Base-by-base conservation (phyloP, 345 rosid species). In the Rhizophora apiculata region DNA sequence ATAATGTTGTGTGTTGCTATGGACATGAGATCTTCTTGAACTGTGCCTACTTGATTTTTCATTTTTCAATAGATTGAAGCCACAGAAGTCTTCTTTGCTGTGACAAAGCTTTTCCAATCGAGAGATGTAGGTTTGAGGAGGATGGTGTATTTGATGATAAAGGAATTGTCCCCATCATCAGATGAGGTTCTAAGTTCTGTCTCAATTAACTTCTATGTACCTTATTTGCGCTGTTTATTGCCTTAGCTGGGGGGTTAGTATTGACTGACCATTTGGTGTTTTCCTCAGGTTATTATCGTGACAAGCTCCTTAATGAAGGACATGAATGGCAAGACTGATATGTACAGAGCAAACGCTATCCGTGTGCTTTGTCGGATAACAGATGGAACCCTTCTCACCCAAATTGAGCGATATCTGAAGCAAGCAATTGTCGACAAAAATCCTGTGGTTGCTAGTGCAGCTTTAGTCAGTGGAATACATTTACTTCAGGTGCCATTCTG, bases 351-450 rank as follows among this genome's bases (percentile, higher is more conserved):
- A 48, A 95, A 95, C 85, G 98, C 98, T 64, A 95, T 95, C 63
- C 93, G 99, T 75, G 97, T 95, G 72, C 96, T 95, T 75, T 95
- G 99, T 72, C 92, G 83, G 58, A 95, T 95, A 63, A 92, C 88
- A 27, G 99, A 95, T 54, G 98, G 99, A 72, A 86, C 96, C 54
- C 96, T 95, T 68, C 87, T 95, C 21, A 83, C 96, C 71, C 99
- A 95, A 67, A 90, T 92, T 46, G 99, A 95, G 77, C 86, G 99
- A 52, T 95, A 90, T 75, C 79, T 95, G 83, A 95, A 95, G 79
- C 98, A 95, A 86, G 98, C 99, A 61, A 92, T 95, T 70, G 99
- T 95, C 74, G 99, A 95, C 82, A 92, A 95, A 81, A 95, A 95
- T 78, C 98, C 98, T 2, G 96, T 92, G 71, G 99, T 95, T 74